Conservation (phyloP, 345 rosid genomes). For the Raphanus sativus region DNA sequence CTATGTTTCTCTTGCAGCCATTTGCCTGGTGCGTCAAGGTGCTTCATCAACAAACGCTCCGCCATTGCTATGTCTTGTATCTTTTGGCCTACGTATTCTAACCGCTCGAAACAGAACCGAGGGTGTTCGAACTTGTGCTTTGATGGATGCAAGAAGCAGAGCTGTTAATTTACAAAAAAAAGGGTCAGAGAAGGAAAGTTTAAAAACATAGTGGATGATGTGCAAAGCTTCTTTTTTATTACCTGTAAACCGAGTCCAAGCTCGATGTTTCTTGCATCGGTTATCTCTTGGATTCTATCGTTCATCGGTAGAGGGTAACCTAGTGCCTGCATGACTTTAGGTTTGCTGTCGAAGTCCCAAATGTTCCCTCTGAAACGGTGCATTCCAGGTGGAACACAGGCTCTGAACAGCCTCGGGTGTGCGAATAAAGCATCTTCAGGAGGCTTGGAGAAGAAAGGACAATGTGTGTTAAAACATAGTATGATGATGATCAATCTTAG, state of each 20-base stretch:
- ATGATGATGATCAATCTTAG: neutral
- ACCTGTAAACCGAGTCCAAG: conserved; percentile 98
- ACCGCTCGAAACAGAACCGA: conserved; percentile 78
- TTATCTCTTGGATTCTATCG: conserved; percentile 82
- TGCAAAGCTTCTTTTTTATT: neutral
- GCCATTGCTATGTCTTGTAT: conserved; percentile 96
- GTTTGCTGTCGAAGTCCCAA: conserved; percentile 93
- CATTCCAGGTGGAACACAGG: conserved; percentile 96
- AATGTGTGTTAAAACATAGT: neutral
- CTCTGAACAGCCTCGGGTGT: conserved; percentile 94
- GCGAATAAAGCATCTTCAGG: conserved; percentile 94
- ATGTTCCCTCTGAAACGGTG: conserved; percentile 95
- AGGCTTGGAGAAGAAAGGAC: conserved; percentile 52
- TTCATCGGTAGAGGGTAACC: conserved; percentile 70
- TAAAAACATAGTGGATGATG: neutral
- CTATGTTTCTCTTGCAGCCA: conserved; percentile 93
- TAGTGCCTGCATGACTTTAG: conserved; percentile 66
- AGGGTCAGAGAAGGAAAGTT: conserved; percentile 16
- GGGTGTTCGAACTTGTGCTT: conserved; percentile 92
- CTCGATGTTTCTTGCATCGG: conserved; percentile 92
- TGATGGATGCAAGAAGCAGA: conserved; percentile 97
- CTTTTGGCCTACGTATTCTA: conserved; percentile 93
- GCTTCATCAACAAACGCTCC: conserved; percentile 88
- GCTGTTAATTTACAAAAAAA: conserved; percentile 43
- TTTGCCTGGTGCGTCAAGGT: conserved; percentile 86